phyloP scores from a whole-genome alignment of 2,329 filamentous ascomycete genomes.

The Seiridium cupressi region DNA sequence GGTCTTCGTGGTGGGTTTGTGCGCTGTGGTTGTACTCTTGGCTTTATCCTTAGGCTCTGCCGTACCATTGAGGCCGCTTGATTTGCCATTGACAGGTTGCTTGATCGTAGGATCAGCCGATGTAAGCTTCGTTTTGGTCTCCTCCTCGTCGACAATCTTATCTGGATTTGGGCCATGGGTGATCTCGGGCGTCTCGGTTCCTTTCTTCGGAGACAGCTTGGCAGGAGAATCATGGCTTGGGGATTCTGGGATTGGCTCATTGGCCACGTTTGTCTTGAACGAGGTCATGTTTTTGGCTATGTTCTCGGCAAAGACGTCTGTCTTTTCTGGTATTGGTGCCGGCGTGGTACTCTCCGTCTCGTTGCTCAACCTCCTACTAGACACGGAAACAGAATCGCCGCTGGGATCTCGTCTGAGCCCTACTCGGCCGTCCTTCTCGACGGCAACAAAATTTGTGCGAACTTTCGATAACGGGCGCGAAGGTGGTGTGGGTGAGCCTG shows the following conservation, averaged over 20 bases:
- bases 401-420: conserved; percentile 48
- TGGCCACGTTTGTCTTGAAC: conserved; percentile 31
- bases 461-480: conserved; percentile 72
- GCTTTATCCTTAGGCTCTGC: conserved; percentile 24
- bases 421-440: conserved; percentile 63
- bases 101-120: conserved; percentile 30
- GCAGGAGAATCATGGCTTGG: conserved; percentile 26
- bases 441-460: conserved; percentile 70
- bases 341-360: conserved; percentile 37
- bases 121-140: conserved; percentile 28
- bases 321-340: conserved; percentile 36
- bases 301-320: conserved; percentile 30
- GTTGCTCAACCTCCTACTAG: conserved; percentile 33
- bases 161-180: conserved; percentile 37
- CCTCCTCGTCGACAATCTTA: conserved; percentile 38
- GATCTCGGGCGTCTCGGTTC: conserved; percentile 17
- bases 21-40: conserved; percentile 22
- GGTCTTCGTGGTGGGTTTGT: conserved; percentile 17
- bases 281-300: conserved; percentile 24
- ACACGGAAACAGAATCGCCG: conserved; percentile 37
- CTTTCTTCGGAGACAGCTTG: conserved; percentile 22
- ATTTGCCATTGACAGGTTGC: conserved; percentile 12
- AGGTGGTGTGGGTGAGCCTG: conserved; percentile 36
- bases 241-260: conserved; percentile 42
- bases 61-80: conserved; percentile 8